phyloP scores from a whole-genome alignment of 441 rosid species.

The Macaranga tanarius region DNA sequence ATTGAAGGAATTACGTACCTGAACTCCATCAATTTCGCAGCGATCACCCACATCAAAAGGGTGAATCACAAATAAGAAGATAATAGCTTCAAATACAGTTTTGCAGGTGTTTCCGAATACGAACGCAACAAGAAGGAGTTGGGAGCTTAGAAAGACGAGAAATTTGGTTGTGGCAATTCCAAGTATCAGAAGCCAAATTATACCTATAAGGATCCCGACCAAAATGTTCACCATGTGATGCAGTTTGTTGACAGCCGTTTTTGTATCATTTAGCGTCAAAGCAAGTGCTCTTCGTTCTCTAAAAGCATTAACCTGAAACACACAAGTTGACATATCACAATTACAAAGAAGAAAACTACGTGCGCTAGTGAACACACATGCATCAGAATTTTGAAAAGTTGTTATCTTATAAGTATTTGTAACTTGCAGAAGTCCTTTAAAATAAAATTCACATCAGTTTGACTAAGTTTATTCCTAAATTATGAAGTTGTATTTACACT shows the following conservation, averaged over 20 bases:
- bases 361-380: neutral
- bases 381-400: neutral
- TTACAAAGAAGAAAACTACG: neutral
- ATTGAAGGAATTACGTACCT: conserved; percentile 37
- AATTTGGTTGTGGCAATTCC: conserved; percentile 59
- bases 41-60: conserved; percentile 90
- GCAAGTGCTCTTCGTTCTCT: conserved; percentile 87
- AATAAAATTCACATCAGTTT: neutral
- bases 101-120: conserved; percentile 82
- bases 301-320: conserved; percentile 69
- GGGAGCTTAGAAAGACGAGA: conserved; percentile 60
- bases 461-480: neutral
- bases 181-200: conserved; percentile 68
- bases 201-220: conserved; percentile 37
- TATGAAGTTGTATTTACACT: neutral
- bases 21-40: conserved; percentile 64
- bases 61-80: conserved; percentile 78
- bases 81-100: conserved; percentile 66
- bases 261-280: conserved; percentile 77
- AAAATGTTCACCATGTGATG: conserved; percentile 54
- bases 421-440: neutral
- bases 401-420: neutral
- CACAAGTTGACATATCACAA: neutral
- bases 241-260: conserved; percentile 81
- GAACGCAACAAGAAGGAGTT: conserved; percentile 69